Percentiles rank a stretch among this genome's conserved stretches.
Conservation (phyloP, 148 eudicot genomes). For the Bassia scoparia region DNA sequence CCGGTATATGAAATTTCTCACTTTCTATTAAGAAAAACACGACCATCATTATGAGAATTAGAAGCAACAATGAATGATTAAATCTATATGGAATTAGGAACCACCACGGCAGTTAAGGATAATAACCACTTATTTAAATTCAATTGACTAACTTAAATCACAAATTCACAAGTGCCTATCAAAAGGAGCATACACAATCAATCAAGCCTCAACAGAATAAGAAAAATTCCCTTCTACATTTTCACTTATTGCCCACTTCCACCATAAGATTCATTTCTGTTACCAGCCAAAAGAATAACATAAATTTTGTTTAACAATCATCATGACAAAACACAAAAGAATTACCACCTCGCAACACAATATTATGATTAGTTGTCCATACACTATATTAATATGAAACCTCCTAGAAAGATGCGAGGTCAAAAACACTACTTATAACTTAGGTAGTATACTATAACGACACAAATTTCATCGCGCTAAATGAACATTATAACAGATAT, state of each 20-base stretch:
- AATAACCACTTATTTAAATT: not conserved
- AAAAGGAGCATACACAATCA: not conserved
- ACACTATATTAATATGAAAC: too few relatives aligned
- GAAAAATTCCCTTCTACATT: too few relatives aligned
- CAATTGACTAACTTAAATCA: not conserved
- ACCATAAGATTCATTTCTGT: not conserved
- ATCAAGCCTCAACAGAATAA: not conserved
- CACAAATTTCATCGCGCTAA: too few relatives aligned
- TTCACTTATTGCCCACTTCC: too few relatives aligned
- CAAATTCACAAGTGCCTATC: not conserved
- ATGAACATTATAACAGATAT: too few relatives aligned
- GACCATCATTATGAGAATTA: not conserved
- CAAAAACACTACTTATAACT: too few relatives aligned
- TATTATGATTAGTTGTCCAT: too few relatives aligned
- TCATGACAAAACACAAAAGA: too few relatives aligned
- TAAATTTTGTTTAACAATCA: not conserved
- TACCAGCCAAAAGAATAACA: not conserved
- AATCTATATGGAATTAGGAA: too few relatives aligned
- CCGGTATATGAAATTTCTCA: conserved; percentile 71
- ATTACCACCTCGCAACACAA: not conserved
- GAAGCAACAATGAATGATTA: not conserved
- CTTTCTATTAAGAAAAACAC: conserved; percentile 45
- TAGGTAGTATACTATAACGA: too few relatives aligned
- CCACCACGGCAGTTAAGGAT: too few relatives aligned
- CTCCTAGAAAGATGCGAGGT: not conserved